A percentile compares a stretch with the other conserved stretches of the same genome.
Evolutionary conservation across 2,329 filamentous ascomycete species (phyloP).

Genomic region (Aspergillus arachidicola): DNA sequence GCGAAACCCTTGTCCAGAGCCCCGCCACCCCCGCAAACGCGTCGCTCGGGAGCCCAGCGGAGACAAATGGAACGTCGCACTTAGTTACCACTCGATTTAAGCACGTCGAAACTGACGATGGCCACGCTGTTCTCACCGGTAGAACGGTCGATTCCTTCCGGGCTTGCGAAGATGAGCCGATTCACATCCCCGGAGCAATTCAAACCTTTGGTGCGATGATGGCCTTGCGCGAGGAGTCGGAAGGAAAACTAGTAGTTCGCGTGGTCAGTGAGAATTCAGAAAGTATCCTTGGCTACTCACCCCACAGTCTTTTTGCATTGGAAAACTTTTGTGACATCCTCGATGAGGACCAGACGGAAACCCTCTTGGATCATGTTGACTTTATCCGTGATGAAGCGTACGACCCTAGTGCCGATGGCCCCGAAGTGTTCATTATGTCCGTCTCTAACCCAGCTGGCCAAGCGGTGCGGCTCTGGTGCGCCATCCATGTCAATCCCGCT

Average conservation of each 20-base stretch:
- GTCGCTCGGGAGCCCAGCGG: not conserved
- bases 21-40: not conserved
- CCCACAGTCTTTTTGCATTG: constrained; percentile 72
- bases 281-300: constrained; percentile 73
- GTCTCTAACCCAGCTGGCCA: constrained; percentile 61
- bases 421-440: constrained; percentile 81
- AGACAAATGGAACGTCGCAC: constrained; percentile 41
- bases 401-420: constrained; percentile 73
- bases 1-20: constrained; percentile 2
- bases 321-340: constrained; percentile 81
- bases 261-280: constrained; percentile 81
- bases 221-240: constrained; percentile 65
- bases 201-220: constrained; percentile 80
- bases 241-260: constrained; percentile 69
- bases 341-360: constrained; percentile 80
- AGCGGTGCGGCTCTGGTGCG: constrained; percentile 78
- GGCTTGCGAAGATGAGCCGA: constrained; percentile 87
- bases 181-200: constrained; percentile 78
- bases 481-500: constrained; percentile 72
- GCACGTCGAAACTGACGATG: constrained; percentile 73
- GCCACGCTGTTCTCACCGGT: constrained; percentile 81
- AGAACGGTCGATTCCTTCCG: constrained; percentile 71
- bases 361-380: constrained; percentile 81
- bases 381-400: constrained; percentile 83
- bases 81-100: constrained; percentile 75